A percentile compares a stretch with the other conserved stretches of the same genome.
Evolutionary conservation across 306 rosid species (phyloP).

Genomic region (Fagus crenata): DNA sequence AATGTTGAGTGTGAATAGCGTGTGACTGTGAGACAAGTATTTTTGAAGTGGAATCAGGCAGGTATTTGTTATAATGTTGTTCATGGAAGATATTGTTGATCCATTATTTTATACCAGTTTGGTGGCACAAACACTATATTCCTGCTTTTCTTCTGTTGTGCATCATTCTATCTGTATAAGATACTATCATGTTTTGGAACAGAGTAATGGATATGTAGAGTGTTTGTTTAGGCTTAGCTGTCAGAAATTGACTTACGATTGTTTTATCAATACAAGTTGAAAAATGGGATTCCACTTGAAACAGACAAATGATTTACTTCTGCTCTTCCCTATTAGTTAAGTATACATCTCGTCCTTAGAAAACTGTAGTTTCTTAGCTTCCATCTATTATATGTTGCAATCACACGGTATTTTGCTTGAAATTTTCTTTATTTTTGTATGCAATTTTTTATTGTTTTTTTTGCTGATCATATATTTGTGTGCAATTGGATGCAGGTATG

Average conservation of each 20-base stretch:
- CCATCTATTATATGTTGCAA: neutral
- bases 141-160: neutral
- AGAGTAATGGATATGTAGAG: neutral
- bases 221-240: neutral
- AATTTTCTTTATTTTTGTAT: neutral
- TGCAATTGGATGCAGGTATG: constrained; percentile 40
- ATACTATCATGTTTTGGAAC: neutral
- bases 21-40: too few species aligned
- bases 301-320: neutral
- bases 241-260: too few species aligned
- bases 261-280: neutral
- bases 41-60: neutral
- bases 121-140: neutral
- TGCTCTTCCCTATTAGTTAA: neutral
- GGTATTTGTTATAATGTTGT: neutral
- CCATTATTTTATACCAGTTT: neutral
- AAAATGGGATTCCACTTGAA: neutral
- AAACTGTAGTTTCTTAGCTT: neutral
- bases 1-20: neutral
- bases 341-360: neutral
- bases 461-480: neutral
- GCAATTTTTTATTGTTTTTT: neutral
- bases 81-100: neutral
- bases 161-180: neutral
- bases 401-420: too few species aligned